Percentiles rank a stretch among this genome's conserved stretches.
Evolutionary conservation across 2,329 filamentous ascomycete species (phyloP).

Genomic region (Blastomyces gilchristii): DNA sequence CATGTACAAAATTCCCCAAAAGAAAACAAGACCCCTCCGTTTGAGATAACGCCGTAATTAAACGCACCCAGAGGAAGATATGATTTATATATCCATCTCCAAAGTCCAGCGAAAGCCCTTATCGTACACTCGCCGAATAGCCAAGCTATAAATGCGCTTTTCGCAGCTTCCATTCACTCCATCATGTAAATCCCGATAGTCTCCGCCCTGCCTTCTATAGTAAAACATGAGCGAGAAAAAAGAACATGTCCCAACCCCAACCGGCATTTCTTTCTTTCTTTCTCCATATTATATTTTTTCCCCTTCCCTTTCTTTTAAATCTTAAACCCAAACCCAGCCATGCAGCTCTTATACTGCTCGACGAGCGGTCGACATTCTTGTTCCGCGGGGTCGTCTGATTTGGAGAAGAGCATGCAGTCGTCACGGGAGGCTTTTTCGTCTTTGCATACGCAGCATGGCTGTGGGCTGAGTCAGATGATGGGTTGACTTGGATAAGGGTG

Average conservation of each 20-base stretch:
- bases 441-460: constrained; percentile 98
- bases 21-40: not conserved
- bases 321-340: constrained; percentile 88
- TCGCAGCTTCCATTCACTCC: not conserved
- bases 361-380: constrained; percentile 75
- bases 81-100: not conserved
- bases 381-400: constrained; percentile 61
- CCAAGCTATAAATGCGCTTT: not conserved
- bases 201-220: not conserved
- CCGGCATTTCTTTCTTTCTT: not conserved
- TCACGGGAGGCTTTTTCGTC: constrained; percentile 85
- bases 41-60: not conserved
- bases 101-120: not conserved
- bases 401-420: constrained; percentile 98
- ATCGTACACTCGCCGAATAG: not conserved
- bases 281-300: not conserved
- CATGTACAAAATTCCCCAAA: not conserved
- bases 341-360: constrained; percentile 78
- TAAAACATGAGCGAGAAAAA: not conserved
- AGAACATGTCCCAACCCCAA: not conserved
- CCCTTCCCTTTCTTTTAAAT: constrained; percentile 15
- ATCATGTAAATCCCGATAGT: not conserved
- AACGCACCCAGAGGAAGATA: not conserved
- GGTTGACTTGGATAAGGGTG: not conserved
- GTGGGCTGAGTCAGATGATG: constrained; percentile 7